These are phyloP conservation scores for Xylariaceae sp. DNA, from an alignment of 2,329 filamentous ascomycete species.

Conservation along the genomic window DNA sequence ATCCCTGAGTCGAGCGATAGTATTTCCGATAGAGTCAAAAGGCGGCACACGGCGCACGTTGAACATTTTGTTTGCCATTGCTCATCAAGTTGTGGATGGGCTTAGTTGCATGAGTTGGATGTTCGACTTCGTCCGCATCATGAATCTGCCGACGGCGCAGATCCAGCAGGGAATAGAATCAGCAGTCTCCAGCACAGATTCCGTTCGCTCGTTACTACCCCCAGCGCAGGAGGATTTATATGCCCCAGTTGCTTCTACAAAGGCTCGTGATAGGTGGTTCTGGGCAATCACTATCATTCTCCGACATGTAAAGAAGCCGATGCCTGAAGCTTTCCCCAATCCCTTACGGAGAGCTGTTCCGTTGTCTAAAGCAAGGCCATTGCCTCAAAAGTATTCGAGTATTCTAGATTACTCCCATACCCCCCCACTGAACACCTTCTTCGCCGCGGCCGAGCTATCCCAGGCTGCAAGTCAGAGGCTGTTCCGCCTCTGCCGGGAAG, in stretches of 20 bases:
- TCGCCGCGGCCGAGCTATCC: constrained; percentile 4
- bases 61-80: constrained; percentile 19
- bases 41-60: constrained; percentile 5
- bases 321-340: constrained; percentile 21
- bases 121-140: constrained; percentile 16
- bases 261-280: constrained; percentile 22
- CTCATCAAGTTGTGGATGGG: constrained; percentile 24
- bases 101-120: constrained; percentile 18
- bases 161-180: constrained; percentile 12
- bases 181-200: constrained; percentile 7
- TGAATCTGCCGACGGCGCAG: constrained; percentile 15
- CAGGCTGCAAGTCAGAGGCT: constrained; percentile 16
- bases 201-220: constrained; percentile 16
- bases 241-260: constrained; percentile 13
- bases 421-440: constrained; percentile 22
- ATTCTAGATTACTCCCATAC: constrained; percentile 20
- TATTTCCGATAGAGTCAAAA: constrained; percentile 13
- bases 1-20: constrained; percentile 17
- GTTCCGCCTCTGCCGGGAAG: constrained; percentile 19
- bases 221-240: constrained; percentile 24
- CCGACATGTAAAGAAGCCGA: constrained; percentile 20
- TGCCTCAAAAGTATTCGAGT: constrained; percentile 11
- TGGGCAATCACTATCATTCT: constrained; percentile 24
- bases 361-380: constrained; percentile 3
- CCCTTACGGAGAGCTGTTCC: constrained; percentile 16